Evolutionary conservation across 2,329 filamentous ascomycete species (phyloP), one percentile per base, ranked within the genome.

Genomic region (Chlorencoelia australis): DNA sequence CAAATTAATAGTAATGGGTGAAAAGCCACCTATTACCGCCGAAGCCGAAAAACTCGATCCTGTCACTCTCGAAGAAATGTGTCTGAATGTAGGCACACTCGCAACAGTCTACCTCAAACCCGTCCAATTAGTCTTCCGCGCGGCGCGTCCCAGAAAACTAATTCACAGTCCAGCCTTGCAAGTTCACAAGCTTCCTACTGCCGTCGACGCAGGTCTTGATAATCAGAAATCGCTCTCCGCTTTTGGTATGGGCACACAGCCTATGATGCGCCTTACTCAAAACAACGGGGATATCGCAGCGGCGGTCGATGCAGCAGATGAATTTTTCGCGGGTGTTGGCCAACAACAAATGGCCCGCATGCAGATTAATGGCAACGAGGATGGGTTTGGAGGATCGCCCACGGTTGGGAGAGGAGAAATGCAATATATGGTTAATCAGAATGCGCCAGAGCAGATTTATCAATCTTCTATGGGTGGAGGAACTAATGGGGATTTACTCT

Each of bases 51-150:
- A 89, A 48, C 73, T 98, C 2, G 91, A 98, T 56, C 80, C 88
- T 0, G 70, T 73, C 30, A 98, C 91, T 0, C 70, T 98, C 6
- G 91, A 98, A 61, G 91, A 98, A 59, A 89, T 98, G 75, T 96
- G 91, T 55, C 73, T 98, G 41, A 93, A 89, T 50, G 88, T 98
- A 30, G 91, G 91, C 47, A 96, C 91, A 1, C 71, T 98, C 3
- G 91, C 91, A 3, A 98, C 91, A 1, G 89, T 98, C 34, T 98
- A 98, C 60, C 75, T 98, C 33, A 98, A 98, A 60, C 91, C 91
- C 3, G 89, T 98, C 5, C 87, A 96, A 58, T 89, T 91, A 36
- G 91, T 98, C 7, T 98, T 98, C 69, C 81, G 91, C 39, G 81
- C 80, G 13, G 89, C 91, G 9, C 75, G 91, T 10, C 82, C 85